phyloP scores from a whole-genome alignment of 169 alveolate species.

The Cryptosporidium canis region DNA sequence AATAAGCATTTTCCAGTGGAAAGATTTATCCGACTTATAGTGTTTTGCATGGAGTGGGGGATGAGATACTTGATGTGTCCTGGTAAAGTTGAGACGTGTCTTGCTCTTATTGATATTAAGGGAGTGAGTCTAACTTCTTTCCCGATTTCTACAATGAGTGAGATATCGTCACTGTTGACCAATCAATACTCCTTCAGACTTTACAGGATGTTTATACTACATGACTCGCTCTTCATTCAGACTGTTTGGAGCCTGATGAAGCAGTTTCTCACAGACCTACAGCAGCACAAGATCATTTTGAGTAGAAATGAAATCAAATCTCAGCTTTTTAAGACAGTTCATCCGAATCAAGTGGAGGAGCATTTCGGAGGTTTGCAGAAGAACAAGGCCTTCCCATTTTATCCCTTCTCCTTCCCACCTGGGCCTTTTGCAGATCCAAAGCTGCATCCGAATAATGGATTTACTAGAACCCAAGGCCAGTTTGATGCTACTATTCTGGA shows the following conservation, averaged over 20 bases:
- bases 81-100: constrained; percentile 80
- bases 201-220: constrained; percentile 77
- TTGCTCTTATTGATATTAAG: constrained; percentile 77
- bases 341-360: constrained; percentile 76
- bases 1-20: constrained; percentile 62
- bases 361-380: constrained; percentile 80
- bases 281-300: constrained; percentile 79
- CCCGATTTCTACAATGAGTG: constrained; percentile 78
- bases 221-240: constrained; percentile 79
- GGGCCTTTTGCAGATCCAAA: constrained; percentile 73
- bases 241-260: constrained; percentile 78
- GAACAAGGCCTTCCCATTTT: constrained; percentile 71
- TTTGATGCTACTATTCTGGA: not conserved
- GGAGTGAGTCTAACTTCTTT: constrained; percentile 77
- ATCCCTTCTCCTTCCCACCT: constrained; percentile 78
- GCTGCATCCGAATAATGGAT: constrained; percentile 53
- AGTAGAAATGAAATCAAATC: constrained; percentile 68
- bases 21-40: constrained; percentile 75
- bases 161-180: constrained; percentile 77
- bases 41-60: constrained; percentile 80
- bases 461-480: constrained; percentile 27
- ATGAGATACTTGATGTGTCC: constrained; percentile 79
- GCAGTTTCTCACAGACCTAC: constrained; percentile 78
- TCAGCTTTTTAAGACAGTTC: constrained; percentile 66
- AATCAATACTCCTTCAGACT: constrained; percentile 82